phyloP scores from a whole-genome alignment of 768 basidiomycete genomes.

The Pisolithus orientalis region DNA sequence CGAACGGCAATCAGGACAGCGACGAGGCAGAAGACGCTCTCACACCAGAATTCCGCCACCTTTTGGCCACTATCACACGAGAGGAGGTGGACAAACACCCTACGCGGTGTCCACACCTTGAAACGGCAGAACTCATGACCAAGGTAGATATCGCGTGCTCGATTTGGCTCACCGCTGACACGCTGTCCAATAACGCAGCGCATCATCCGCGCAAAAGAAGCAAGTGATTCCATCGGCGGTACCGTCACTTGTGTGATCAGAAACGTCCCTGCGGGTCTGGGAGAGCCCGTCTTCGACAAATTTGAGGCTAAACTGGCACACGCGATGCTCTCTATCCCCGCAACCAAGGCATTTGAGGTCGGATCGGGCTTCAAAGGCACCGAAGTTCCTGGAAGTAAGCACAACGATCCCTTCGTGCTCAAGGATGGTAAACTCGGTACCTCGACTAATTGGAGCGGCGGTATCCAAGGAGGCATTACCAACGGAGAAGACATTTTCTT shows the following conservation, averaged over 20 bases:
- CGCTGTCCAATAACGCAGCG: constrained; percentile 45
- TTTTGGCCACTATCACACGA: constrained; percentile 75
- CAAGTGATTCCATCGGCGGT: constrained; percentile 94
- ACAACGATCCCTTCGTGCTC: constrained; percentile 84
- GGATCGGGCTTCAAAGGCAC: constrained; percentile 96
- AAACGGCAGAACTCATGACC: constrained; percentile 88
- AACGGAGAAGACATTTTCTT: constrained; percentile 99
- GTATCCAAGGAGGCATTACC: constrained; percentile 95
- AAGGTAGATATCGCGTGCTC: constrained; percentile 60
- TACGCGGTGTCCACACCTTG: constrained; percentile 86
- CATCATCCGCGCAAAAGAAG: constrained; percentile 88
- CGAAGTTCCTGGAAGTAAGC: constrained; percentile 85
- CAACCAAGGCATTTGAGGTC: constrained; percentile 97
- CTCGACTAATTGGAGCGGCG: constrained; percentile 91
- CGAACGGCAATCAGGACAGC: constrained; percentile 48
- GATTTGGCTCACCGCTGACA: constrained; percentile 28
- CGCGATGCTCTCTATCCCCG: constrained; percentile 98
- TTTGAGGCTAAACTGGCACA: constrained; percentile 93
- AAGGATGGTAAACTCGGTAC: constrained; percentile 77
- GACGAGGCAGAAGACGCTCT: constrained; percentile 67
- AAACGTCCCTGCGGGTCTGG: constrained; percentile 82
- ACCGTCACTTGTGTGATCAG: constrained; percentile 96
- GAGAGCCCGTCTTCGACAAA: constrained; percentile 98
- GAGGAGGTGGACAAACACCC: constrained; percentile 82
- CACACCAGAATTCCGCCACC: constrained; percentile 73